A percentile compares a stretch with the other conserved stretches of the same genome.
Conservation (phyloP, 495 filamentous ascomycete genomes). For the Hyaloscypha variabilis region DNA sequence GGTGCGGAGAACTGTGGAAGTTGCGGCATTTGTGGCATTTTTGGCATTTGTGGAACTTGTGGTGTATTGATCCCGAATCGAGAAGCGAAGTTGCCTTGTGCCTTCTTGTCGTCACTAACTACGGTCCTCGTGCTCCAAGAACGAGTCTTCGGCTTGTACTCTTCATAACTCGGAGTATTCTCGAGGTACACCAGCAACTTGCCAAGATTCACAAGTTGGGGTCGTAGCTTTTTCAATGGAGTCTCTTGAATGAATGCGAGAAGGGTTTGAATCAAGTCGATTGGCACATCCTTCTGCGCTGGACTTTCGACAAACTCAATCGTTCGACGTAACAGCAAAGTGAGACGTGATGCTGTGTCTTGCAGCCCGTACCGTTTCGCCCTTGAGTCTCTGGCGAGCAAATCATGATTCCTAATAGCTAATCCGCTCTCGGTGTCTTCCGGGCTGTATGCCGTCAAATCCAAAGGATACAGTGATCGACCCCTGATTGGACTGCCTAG, state of each 20-base stretch:
- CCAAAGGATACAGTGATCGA: constrained; percentile 41
- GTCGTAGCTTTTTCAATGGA: constrained; percentile 31
- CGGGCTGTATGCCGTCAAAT: constrained; percentile 33
- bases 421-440: constrained; percentile 11
- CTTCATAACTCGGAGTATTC: constrained; percentile 21
- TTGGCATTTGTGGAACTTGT: constrained; percentile 11
- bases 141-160: constrained; percentile 16
- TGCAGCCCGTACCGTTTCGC: constrained; percentile 13
- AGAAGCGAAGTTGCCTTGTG: constrained; percentile 14
- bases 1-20: constrained; percentile 16
- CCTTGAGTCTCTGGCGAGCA: constrained; percentile 11
- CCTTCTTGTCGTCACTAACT: not conserved
- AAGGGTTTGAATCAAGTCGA: constrained; percentile 35
- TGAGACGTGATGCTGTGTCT: constrained; percentile 20
- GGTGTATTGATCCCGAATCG: constrained; percentile 15
- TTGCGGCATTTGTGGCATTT: not conserved
- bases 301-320: constrained; percentile 37
- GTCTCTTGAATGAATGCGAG: constrained; percentile 31
- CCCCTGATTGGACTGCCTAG: constrained; percentile 40
- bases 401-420: constrained; percentile 9
- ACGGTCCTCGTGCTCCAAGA: constrained; percentile 8
- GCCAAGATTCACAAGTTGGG: constrained; percentile 33
- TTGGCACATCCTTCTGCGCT: constrained; percentile 34
- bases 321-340: constrained; percentile 30
- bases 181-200: constrained; percentile 39